Base-by-base conservation (phyloP, 2,329 filamentous ascomycete species). In the Penicillium sp. region DNA sequence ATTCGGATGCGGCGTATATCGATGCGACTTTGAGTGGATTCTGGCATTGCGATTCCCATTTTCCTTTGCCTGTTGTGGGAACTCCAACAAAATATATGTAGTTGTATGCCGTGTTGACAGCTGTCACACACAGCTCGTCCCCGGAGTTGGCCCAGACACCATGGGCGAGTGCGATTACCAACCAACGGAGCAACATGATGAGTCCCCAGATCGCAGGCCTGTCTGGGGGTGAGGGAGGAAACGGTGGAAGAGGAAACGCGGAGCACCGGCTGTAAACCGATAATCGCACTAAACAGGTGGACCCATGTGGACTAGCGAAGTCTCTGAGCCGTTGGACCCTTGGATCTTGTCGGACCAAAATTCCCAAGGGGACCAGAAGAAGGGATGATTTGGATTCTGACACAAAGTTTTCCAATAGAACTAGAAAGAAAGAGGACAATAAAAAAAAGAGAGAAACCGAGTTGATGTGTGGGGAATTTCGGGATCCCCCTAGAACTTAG, bases 1-100 rank as follows among this genome's bases (percentile, higher is more conserved):
- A 23, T 4, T 72, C 68, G 1, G 70, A 67, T 1, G 74, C 66
- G 3, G 74, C 73, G 53, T 75, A 77, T 13, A 75, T 70, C 1
- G 75, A 77, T 3, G 62, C 63, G 2, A 75, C 71, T 29, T 66
- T 58, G 1, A 75, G 59, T 0, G 64, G 54, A 56, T 76, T 75
- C 21, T 65, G 70, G 51, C 75, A 77, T 36, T 66, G 59, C 1
- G 64, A 61, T n/a, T 63, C 60, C 62, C 67, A 69, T 41, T 55
- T 47, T 0, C 64, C 63, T 8, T 57, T 61, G 0, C 65, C 65
- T 8, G 57, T 58, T 21, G 61, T 44, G 1, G 65, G 64, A 19
- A 57, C 31, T 0, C 68, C 68, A 8, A 61, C 55, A 53, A 75
- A 75, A 0, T 68, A 64, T 51, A 75, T 63, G 52, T 70, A 73